Evolutionary conservation across 1,139 yeast genomes (phyloP).

Genomic region (Nakaseomyces sp.): DNA sequence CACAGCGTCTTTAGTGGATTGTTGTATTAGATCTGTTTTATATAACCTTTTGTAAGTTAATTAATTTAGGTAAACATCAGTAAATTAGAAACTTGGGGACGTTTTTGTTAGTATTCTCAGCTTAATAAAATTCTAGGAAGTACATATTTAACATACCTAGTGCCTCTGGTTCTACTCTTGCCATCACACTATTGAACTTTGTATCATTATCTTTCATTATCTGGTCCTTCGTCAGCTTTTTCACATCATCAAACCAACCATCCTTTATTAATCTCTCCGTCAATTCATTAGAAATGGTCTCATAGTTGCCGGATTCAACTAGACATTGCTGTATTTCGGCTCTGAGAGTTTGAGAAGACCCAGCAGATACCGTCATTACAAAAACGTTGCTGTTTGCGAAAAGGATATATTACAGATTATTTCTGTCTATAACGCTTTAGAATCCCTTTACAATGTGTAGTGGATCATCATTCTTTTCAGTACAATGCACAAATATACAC

Average conservation of each 20-base stretch:
- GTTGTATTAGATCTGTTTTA: conserved; percentile 50
- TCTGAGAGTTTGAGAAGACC: conserved; percentile 32
- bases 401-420: no score
- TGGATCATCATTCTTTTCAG: no score
- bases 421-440: no score
- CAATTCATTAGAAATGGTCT: conserved; percentile 50
- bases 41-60: no score
- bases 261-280: conserved; percentile 59
- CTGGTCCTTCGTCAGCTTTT: conserved; percentile 44
- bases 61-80: no score
- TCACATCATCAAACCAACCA: conserved; percentile 81
- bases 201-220: conserved; percentile 32
- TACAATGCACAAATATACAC: no score
- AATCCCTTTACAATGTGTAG: no score
- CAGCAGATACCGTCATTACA: conserved; percentile 3
- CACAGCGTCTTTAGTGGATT: conserved; percentile 50
- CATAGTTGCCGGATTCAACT: conserved; percentile 74
- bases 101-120: no score
- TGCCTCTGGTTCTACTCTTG: conserved; percentile 55
- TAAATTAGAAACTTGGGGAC: no score
- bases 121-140: no score
- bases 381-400: no score
- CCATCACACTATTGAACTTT: conserved; percentile 45
- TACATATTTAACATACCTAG: conserved; percentile 39
- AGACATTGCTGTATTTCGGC: conserved; percentile 61